phyloP scores from a whole-genome alignment of 768 basidiomycete genomes.

The Rhodotorula graminis region DNA sequence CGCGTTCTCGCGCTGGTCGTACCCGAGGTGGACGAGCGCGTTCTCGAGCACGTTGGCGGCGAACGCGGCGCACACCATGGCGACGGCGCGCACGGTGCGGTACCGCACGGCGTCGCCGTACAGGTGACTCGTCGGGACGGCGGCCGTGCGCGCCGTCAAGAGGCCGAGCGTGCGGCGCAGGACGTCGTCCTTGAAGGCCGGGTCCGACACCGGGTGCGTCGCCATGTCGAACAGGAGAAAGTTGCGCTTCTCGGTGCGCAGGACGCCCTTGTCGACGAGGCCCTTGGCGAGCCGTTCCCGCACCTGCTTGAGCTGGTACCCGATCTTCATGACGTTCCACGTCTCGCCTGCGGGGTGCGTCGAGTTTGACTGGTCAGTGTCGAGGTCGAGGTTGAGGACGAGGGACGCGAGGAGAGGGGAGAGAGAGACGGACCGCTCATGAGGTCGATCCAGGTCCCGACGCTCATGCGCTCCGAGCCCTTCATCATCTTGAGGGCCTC shows the following conservation, averaged over 20 bases:
- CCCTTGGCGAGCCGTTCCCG: constrained; percentile 95
- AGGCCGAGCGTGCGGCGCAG: constrained; percentile 69
- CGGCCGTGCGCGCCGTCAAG: constrained; percentile 74
- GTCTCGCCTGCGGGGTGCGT: constrained; percentile 68
- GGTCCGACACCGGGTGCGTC: constrained; percentile 92
- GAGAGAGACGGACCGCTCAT: constrained; percentile 65
- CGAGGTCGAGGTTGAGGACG: too few relatives aligned
- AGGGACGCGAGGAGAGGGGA: too few relatives aligned
- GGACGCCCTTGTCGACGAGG: constrained; percentile 94
- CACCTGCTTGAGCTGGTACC: constrained; percentile 97
- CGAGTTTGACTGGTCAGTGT: background rate
- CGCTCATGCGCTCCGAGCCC: constrained; percentile 63
- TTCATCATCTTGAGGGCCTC: constrained; percentile 97
- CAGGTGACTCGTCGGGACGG: constrained; percentile 62
- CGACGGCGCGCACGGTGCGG: constrained; percentile 71
- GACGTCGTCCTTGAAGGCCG: constrained; percentile 80
- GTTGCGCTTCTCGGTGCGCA: constrained; percentile 98
- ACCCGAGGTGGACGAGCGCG: constrained; percentile 77
- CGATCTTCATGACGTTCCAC: constrained; percentile 99
- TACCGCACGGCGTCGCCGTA: constrained; percentile 61
- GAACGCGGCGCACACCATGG: constrained; percentile 83
- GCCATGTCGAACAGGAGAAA: constrained; percentile 99
- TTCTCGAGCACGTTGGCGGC: constrained; percentile 94
- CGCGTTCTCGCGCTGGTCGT: constrained; percentile 88
- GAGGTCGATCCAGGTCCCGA: constrained; percentile 92